Evolutionary conservation across 345 rosid genomes (phyloP), one percentile per base, ranked within the genome.

Genomic region (Syzygium aromaticum): DNA sequence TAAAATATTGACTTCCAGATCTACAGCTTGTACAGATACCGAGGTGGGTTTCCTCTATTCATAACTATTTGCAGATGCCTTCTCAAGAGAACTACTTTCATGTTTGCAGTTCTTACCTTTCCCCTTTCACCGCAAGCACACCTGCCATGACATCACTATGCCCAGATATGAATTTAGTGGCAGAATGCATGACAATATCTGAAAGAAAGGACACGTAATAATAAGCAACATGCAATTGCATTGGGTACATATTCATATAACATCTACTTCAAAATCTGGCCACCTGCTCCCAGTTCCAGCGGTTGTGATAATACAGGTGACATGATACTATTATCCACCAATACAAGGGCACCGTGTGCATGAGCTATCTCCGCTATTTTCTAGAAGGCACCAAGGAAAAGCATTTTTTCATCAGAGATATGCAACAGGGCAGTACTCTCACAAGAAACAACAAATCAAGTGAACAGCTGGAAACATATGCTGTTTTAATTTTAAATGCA

Each of bases 141-240:
- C 99, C 99, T 25, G 97, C 99, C 99, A 96, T 98, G 85, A 98
- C 90, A 91, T 98, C 98, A 89, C 99, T 95, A 88, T 96, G 99
- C 88, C 99, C 99, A 46, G 98, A 92, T 88, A 95, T 93, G 88
- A 98, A 98, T 88, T 98, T 96, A 56, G 99, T 98, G 87, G 98
- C 99, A 0, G 99, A 98, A 86, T 96, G 98, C 99, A 98, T 96
- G 84, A 96, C 99, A 54, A 96, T 98, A 88, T 98, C 99, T 95
- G 93, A 88, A 88, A 92, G 82, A 38, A 49, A 54, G 27, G 59
- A 86, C 52, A 38, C 88, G 43, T 53, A 90, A 30, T 22, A 80
- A 67, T 49, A 19, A 82, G 30, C 51, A 59, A 51, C 38, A 88
- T 38, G 87, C 87, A 84, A 52, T 84, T 78, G 53, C 51, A 86